These are phyloP conservation scores for Epithele typhae DNA, from an alignment of 768 basidiomycete genomes.

Conservation along the genomic window DNA sequence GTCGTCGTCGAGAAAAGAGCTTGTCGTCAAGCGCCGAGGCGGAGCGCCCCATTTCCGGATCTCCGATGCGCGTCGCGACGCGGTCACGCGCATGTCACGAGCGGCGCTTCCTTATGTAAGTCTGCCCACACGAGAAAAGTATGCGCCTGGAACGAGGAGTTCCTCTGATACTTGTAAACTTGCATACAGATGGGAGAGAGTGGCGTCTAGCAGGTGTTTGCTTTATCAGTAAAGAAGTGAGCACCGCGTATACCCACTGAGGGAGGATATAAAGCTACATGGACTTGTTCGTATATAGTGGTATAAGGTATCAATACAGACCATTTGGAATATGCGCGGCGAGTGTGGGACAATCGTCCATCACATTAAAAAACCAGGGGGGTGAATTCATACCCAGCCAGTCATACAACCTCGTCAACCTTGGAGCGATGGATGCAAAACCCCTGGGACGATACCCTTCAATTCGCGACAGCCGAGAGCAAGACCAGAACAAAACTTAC, in stretches of 20 bases:
- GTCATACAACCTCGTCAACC: conserved; percentile 47
- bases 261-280: background rate
- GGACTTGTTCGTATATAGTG: background rate
- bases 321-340: too few relatives aligned
- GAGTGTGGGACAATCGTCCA: too few relatives aligned
- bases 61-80: too few relatives aligned
- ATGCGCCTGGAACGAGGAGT: conserved; percentile 23
- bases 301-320: background rate
- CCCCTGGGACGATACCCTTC: too few relatives aligned
- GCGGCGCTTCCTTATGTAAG: conserved; percentile 35
- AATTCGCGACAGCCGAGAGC: background rate
- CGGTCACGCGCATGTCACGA: too few relatives aligned
- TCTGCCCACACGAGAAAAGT: conserved; percentile 37
- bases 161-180: background rate
- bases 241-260: background rate
- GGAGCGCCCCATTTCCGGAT: too few relatives aligned
- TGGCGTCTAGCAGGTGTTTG: background rate
- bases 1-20: too few relatives aligned
- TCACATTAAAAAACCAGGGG: too few relatives aligned
- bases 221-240: background rate
- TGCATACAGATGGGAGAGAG: too few relatives aligned
- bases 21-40: too few relatives aligned
- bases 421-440: conserved; percentile 52
- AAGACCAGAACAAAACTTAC: conserved; percentile 41
- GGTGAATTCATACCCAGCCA: background rate